Conservation (phyloP, 768 basidiomycete species). For the Boletus coccyginus region DNA sequence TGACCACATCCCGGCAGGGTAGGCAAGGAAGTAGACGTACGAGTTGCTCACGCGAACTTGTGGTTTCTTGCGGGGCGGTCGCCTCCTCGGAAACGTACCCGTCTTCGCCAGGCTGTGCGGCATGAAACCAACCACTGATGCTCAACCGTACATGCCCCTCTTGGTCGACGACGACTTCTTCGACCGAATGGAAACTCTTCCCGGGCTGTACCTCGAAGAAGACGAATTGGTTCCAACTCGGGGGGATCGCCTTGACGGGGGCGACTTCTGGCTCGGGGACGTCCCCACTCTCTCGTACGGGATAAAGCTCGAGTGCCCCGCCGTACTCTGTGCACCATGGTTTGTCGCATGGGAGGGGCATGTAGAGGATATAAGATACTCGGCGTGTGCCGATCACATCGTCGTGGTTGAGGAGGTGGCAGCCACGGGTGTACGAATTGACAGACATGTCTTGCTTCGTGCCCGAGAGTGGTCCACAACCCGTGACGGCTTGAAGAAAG, state of each 20-base stretch:
- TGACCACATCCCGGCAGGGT: not conserved
- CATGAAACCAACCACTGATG: slow-evolving; percentile 97
- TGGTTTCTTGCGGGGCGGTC: slow-evolving; percentile 57
- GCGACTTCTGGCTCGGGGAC: slow-evolving; percentile 65
- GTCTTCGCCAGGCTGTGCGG: slow-evolving; percentile 86
- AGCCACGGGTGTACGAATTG: slow-evolving; percentile 87
- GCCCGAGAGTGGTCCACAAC: slow-evolving; percentile 89
- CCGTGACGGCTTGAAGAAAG: slow-evolving; percentile 83
- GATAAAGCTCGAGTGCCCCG: slow-evolving; percentile 92
- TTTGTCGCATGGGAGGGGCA: slow-evolving; percentile 73
- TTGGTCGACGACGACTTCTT: slow-evolving; percentile 85
- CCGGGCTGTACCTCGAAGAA: slow-evolving; percentile 95
- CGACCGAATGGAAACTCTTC: slow-evolving; percentile 92
- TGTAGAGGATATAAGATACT: slow-evolving; percentile 95
- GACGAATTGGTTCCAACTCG: slow-evolving; percentile 87
- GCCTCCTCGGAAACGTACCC: slow-evolving; percentile 62
- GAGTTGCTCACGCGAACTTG: slow-evolving; percentile 91
- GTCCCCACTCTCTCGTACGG: slow-evolving; percentile 54
- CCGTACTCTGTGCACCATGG: slow-evolving; percentile 90
- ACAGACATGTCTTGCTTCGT: slow-evolving; percentile 94
- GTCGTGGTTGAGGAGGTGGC: slow-evolving; percentile 96
- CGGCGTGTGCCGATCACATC: slow-evolving; percentile 94
- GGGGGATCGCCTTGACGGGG: slow-evolving; percentile 67
- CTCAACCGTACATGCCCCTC: slow-evolving; percentile 76
- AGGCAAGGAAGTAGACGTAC: slow-evolving; percentile 47